Base-by-base conservation (phyloP, 208 protist species). In the Leishmania lainsoni region DNA sequence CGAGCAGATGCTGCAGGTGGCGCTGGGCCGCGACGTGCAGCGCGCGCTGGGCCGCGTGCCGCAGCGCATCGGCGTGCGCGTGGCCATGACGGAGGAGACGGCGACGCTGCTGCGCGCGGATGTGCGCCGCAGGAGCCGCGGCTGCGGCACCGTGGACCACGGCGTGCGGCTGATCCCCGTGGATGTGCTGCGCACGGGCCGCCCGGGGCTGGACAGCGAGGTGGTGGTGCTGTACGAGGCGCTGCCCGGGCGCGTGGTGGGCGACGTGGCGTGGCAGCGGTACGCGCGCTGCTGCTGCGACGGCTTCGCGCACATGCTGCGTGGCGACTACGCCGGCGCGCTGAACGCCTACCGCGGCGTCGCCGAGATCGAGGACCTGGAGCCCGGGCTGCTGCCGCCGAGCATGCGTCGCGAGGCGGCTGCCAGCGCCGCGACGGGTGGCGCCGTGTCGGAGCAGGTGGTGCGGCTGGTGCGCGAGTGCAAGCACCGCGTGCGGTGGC, bases 11-110 rank as follows among this genome's bases (percentile, higher is more conserved):
- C 76, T 78, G 56, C 80, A 71, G 77, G 73, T 85, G 51, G 79
- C 81, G 32, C 68, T 80, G 26, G 83, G 87, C 65, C 85, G 85
- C 68, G 78, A 89, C 74, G 56, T 82, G 79, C 73, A 80, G 61
- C 78, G 76, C 63, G 70, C 81, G 20, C 51, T 91, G 39, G 81
- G 83, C 48, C 56, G 69, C 48, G 68, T 89, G 42, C 80, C 86
- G 45, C 59, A 72, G 42, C 58, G 58, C 78, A 78, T 84, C 56
- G 85, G 85, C 51, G 83, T 79, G 54, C 63, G 61, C 59, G 59
- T 88, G 10, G 85, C 80, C 72, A 75, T 87, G 78, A 88, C 85
- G 72, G 87, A 88, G 79, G 87, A 89, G 63, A 89, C 87, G 72
- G 82, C 77, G 59, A 58, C 77, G 78, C 84, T 89, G 49, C 76